Evolutionary conservation across 2,329 filamentous ascomycete genomes (phyloP), one percentile per base, ranked within the genome.

Genomic region (Verticillium nubilum): DNA sequence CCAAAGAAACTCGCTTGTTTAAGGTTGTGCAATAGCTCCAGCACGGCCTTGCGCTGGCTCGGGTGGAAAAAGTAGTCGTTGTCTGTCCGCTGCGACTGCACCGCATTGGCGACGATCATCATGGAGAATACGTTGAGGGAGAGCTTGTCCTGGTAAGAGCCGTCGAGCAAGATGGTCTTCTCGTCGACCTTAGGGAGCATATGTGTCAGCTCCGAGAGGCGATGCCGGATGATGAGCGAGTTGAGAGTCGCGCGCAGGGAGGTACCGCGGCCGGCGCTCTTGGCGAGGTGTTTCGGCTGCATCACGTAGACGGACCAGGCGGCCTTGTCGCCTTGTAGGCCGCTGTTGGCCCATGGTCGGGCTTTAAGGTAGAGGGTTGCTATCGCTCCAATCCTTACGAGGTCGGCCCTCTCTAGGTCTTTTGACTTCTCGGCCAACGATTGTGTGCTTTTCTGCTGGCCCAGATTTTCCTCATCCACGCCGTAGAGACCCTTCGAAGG

Each of bases 51-150:
- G 29, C 83, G 77, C 66, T 93, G 93, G 13, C 82, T 86, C 0
- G 85, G 83, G 66, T 97, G 90, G 66, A 97, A 97, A 63, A 98
- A 88, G 69, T 97, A 97, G 70, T 97, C 93, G 59, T 84, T 79
- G 66, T 94, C 94, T 0, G 83, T 86, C 12, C 93, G 81, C 68
- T 97, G 91, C 5, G 92, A 97, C 26, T 93, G 93, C 1, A 98
- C 86, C 0, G 92, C 87, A 69, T 98, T 98, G 64, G 91, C 88
- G 2, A 90, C 87, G 54, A 97, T 85, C 69, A 91, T 86, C 74
- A 95, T 89, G 0, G 91, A 84, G 68, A 97, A 97, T 1, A 96
- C 74, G 65, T 97, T 97, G 27, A 93, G 80, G 0, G 88, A 91
- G 10, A 97, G 72, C 67, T 87, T 91, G 72, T 97, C 93, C 68